These are phyloP conservation scores for Talaromyces amestolkiae DNA, from an alignment of 2,329 filamentous ascomycete genomes.

Conservation along the genomic window DNA sequence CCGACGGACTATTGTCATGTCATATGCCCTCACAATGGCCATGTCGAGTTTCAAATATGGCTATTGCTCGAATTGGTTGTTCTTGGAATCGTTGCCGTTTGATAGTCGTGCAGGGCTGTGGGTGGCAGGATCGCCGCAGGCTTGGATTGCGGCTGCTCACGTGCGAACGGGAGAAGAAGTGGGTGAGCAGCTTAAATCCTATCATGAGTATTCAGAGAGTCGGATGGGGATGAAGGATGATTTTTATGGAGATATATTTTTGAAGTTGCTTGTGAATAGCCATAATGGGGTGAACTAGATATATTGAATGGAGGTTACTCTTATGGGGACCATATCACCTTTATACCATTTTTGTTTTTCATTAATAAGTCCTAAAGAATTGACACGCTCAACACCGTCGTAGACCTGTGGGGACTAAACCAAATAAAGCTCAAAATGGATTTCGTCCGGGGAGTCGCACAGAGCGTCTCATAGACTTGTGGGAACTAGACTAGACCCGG, in stretches of 20 bases:
- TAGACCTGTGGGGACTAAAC: not conserved
- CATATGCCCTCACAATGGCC: constrained; percentile 7
- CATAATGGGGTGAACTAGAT: constrained; percentile 7
- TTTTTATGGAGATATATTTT: constrained; percentile 9
- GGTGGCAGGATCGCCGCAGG: constrained; percentile 13
- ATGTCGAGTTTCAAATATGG: constrained; percentile 4
- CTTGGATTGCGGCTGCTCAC: constrained; percentile 13
- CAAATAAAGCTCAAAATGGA: not conserved
- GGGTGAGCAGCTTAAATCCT: constrained; percentile 6
- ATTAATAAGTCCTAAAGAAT: not conserved
- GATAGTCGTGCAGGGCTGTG: constrained; percentile 10
- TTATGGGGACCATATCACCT: too few relatives aligned
- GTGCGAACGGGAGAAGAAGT: constrained; percentile 12
- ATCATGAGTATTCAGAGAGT: constrained; percentile 7
- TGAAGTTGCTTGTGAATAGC: not conserved
- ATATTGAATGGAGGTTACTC: not conserved
- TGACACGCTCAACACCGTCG: not conserved
- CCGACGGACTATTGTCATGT: constrained; percentile 16
- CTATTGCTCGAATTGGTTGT: constrained; percentile 13
- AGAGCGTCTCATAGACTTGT: not conserved
- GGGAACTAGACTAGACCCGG: constrained; percentile 2
- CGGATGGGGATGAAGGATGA: not conserved
- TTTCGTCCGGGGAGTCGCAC: not conserved
- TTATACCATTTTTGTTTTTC: too few relatives aligned
- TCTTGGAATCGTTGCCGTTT: constrained; percentile 10